Evolutionary conservation across 2,329 filamentous ascomycete genomes (phyloP), one percentile per base, ranked within the genome.

Genomic region (Aureobasidium sp.): DNA sequence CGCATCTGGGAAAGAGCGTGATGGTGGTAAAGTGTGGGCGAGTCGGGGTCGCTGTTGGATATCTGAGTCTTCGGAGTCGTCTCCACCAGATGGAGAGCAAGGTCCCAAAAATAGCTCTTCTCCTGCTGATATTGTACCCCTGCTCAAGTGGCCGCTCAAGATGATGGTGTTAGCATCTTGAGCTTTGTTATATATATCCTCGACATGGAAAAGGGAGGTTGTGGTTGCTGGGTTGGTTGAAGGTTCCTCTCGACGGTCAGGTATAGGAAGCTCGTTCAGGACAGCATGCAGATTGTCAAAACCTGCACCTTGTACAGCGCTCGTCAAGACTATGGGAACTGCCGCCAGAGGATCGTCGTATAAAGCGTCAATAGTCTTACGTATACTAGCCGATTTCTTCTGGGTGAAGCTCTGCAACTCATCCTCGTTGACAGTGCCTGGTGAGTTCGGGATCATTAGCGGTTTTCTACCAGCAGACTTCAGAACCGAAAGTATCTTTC

Each of bases 301-400:
- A 0, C 94, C 93, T 13, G 82, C 86, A 0, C 93, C 94, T 66
- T 88, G 90, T 2, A 96, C 86, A 4, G 91, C 86, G 70, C 92
- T 97, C 3, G 91, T 93, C 62, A 97, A 80, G 1, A 97, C 76
- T 53, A 99, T 92, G 0, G 94, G 94, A 1, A 97, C 88, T 37
- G 84, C 78, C 1, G 68, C 70, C 27, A 66, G 75, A 69, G 64
- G 78, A 73, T 76, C 75, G 21, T 76, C 70, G 2, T 75, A 68
- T 29, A 89, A 78, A 30, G 74, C 74, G 55, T 79, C 70, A n/a
- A 87, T 75, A 8, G 85, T 74, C 8, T 78, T 78, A 60, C 80
- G 79, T 11, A 87, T 82, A 61, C 87, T 85, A 21, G 77, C 74
- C 8, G 81, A 75, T 62, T 91, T 86, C 11, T 74, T 71, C 0